Evolutionary conservation across 805 yeast species (phyloP).

Genomic region (Candida xiaguanensis): DNA sequence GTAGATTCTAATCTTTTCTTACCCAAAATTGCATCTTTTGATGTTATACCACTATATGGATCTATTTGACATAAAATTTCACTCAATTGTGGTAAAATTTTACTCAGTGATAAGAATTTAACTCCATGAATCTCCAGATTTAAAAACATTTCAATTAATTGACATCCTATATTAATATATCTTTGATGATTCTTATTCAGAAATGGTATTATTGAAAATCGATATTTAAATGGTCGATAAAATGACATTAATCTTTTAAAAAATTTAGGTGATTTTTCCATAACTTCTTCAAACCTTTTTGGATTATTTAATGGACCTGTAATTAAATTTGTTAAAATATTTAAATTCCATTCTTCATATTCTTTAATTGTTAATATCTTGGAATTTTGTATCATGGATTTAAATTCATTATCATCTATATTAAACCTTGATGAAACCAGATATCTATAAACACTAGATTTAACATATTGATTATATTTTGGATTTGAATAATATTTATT

Average conservation of each 20-base stretch:
- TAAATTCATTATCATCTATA: slow-evolving; percentile 63
- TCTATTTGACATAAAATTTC: slow-evolving; percentile 85
- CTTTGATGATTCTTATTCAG: slow-evolving; percentile 47
- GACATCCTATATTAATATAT: slow-evolving; percentile 72
- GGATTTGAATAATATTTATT: slow-evolving; percentile 13
- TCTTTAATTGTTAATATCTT: slow-evolving; percentile 76
- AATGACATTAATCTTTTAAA: slow-evolving; percentile 81
- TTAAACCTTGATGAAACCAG: slow-evolving; percentile 20
- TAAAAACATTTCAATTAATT: slow-evolving; percentile 62
- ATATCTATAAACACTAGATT: slow-evolving; percentile 18
- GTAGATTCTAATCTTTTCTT: slow-evolving; percentile 57
- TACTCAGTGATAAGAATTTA: slow-evolving; percentile 62
- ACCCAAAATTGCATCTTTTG: slow-evolving; percentile 73
- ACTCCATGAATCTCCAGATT: slow-evolving; percentile 58
- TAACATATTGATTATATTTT: slow-evolving; percentile 14
- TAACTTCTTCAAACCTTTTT: slow-evolving; percentile 69
- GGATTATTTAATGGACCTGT: slow-evolving; percentile 80
- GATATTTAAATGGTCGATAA: slow-evolving; percentile 84
- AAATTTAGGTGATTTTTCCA: slow-evolving; percentile 73
- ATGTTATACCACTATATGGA: slow-evolving; percentile 69
- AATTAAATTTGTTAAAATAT: slow-evolving; percentile 61
- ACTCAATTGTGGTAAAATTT: slow-evolving; percentile 81
- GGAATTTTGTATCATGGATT: slow-evolving; percentile 61
- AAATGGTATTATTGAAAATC: slow-evolving; percentile 49
- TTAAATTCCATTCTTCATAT: slow-evolving; percentile 87